Evolutionary conservation across 2,329 filamentous ascomycete species (phyloP).

Genomic region (Ophioceras dolichostomum): DNA sequence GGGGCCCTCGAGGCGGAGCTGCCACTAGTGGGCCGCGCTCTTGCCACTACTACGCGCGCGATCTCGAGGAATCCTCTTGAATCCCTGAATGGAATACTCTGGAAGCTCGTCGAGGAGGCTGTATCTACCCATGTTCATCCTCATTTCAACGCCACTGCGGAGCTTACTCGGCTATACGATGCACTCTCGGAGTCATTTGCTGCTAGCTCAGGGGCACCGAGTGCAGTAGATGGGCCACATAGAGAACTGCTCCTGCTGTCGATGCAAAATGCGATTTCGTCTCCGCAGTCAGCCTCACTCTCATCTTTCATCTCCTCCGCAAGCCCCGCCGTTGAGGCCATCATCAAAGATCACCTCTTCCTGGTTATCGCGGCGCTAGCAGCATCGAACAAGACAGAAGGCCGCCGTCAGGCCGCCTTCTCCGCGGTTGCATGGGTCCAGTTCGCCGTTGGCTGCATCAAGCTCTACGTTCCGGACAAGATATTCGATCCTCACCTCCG

Average conservation of each 20-base stretch:
- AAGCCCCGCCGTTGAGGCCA: conserved; percentile 6
- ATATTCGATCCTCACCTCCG: conserved; percentile 69
- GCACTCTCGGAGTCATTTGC: not conserved
- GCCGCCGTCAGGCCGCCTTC: conserved; percentile 15
- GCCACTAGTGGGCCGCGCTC: conserved; percentile 43
- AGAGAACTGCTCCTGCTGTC: not conserved
- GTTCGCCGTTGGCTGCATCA: conserved; percentile 61
- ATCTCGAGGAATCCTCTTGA: conserved; percentile 36
- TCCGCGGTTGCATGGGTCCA: conserved; percentile 59
- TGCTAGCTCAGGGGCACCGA: no score
- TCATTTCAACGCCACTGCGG: conserved; percentile 24
- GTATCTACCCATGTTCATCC: no score
- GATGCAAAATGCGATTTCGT: not conserved
- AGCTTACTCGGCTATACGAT: not conserved
- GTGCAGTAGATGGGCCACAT: no score
- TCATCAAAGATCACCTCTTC: conserved; percentile 29
- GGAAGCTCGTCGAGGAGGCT: conserved; percentile 28
- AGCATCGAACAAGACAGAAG: conserved; percentile 15
- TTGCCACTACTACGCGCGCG: conserved; percentile 35
- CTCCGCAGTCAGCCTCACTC: no score
- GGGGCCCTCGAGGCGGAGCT: conserved; percentile 53
- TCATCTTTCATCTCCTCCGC: no score
- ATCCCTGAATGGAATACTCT: conserved; percentile 35
- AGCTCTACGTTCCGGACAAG: conserved; percentile 75
- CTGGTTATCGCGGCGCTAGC: conserved; percentile 32